Percentiles rank a stretch among this genome's conserved stretches.
Conservation (phyloP, 2,329 filamentous ascomycete species). For the Penicillium brasilianum region DNA sequence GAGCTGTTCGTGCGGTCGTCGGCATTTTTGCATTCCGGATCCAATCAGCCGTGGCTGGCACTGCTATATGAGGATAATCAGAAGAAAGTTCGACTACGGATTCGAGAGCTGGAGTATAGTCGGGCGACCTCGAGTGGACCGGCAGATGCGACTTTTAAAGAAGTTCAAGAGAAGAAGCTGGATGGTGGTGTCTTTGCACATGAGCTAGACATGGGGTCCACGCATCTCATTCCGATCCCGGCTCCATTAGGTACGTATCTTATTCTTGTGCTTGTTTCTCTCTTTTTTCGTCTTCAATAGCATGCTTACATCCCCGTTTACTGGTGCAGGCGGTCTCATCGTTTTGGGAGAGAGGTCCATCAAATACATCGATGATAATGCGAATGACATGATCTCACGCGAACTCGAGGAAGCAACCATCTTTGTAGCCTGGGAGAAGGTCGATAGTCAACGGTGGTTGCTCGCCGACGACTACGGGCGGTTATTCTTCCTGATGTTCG, state of each 20-base stretch:
- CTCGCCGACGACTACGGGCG: slow-evolving; percentile 89
- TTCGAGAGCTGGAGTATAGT: slow-evolving; percentile 61
- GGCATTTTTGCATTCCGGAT: slow-evolving; percentile 64
- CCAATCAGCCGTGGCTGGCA: slow-evolving; percentile 64
- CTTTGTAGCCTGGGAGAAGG: slow-evolving; percentile 88
- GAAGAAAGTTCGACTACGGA: slow-evolving; percentile 59
- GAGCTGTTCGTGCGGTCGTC: slow-evolving; percentile 71
- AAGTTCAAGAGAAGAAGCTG: slow-evolving; percentile 48
- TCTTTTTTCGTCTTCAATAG: not conserved
- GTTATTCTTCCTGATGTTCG: slow-evolving; percentile 81
- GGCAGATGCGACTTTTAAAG: slow-evolving; percentile 59
- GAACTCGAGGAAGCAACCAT: slow-evolving; percentile 75
- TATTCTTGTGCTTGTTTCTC: not conserved
- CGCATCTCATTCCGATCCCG: slow-evolving; percentile 66
- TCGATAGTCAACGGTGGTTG: slow-evolving; percentile 82
- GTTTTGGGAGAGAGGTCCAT: slow-evolving; percentile 81
- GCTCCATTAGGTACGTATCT: slow-evolving; percentile 55
- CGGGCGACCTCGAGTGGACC: slow-evolving; percentile 52
- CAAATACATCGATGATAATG: slow-evolving; percentile 81
- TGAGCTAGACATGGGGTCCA: slow-evolving; percentile 64
- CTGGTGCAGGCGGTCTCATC: slow-evolving; percentile 66
- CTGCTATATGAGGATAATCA: slow-evolving; percentile 69
- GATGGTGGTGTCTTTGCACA: slow-evolving; percentile 48
- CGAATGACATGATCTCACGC: slow-evolving; percentile 67
- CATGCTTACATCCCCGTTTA: slow-evolving; percentile 4